Conservation (phyloP, 2,329 filamentous ascomycete species). For the Aureobasidium namibiae region DNA sequence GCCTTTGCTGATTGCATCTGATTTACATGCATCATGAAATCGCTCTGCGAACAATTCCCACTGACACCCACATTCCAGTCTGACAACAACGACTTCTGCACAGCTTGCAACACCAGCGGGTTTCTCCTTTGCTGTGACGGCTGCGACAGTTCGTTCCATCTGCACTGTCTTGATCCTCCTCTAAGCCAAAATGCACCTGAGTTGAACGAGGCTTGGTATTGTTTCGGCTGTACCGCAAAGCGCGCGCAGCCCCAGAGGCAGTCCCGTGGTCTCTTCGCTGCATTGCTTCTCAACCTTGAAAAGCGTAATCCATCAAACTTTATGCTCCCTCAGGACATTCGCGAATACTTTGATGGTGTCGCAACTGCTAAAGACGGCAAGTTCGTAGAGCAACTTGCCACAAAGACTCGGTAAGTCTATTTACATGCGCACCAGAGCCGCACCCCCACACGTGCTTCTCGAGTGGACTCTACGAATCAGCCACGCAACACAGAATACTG, state of each 20-base stretch:
- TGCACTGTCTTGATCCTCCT: conserved; percentile 77
- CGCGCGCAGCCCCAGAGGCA: conserved; percentile 26
- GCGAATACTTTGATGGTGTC: conserved; percentile 73
- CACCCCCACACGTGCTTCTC: neutral
- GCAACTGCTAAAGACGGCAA: conserved; percentile 67
- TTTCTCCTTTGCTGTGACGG: conserved; percentile 89
- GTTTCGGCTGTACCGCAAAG: conserved; percentile 58
- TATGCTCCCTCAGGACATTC: conserved; percentile 59
- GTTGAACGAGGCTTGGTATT: conserved; percentile 69
- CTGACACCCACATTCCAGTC: conserved; percentile 35
- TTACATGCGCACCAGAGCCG: neutral
- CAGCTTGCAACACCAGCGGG: conserved; percentile 74
- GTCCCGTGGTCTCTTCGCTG: conserved; percentile 51
- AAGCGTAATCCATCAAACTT: conserved; percentile 28
- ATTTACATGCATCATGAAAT: neutral
- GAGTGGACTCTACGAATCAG: neutral
- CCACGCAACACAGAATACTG: neutral
- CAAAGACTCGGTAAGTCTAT: conserved; percentile 48
- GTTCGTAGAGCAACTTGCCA: conserved; percentile 62
- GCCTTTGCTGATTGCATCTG: neutral
- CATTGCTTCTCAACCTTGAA: conserved; percentile 47
- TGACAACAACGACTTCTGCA: conserved; percentile 84
- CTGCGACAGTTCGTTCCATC: conserved; percentile 84
- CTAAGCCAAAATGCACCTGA: conserved; percentile 42
- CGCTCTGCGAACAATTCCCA: conserved; percentile 15